Evolutionary conservation across 2,329 filamentous ascomycete species (phyloP), one percentile per base, ranked within the genome.

Genomic region (Aphanocladium album): DNA sequence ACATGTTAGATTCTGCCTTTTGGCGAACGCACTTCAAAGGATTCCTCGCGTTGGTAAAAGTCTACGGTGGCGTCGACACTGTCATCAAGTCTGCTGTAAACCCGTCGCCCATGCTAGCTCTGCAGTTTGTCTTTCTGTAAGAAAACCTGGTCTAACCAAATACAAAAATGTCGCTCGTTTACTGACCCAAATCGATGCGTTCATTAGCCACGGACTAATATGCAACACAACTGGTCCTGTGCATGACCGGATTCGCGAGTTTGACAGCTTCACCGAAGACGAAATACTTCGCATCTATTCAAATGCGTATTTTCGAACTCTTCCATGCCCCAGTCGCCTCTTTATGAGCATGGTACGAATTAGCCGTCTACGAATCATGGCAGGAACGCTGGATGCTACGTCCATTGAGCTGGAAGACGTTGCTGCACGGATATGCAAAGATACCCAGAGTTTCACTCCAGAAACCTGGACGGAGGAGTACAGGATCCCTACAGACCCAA

Each of bases 111-210:
- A 25, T 39, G 5, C 14, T 49, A 12, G 54, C 30, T 21, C 17
- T 57, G 5, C 54, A 57, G 14, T 57, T 49, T 19, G 54, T 57
- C 8, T 57, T 57, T 19, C 37, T 57, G 54, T 49, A 57, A 27
- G 52, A 6, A 8, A 14, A 9, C 9, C 58, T 79, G 17, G 14
- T 3, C 39, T 25, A 11, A 14, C n/a, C 25, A 5, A n/a, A n/a
- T n/a, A n/a, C n/a, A 5, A 2, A 30, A 43, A n/a, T 1, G 19
- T 23, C 6, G 35, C 23, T 27, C 14, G 14, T 8, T 89, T 17
- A 6, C 43, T 57, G 14, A 47, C 30, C n/a, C 2, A n/a, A n/a
- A 2, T 17, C 21, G 3, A 6, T 21, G 2, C 27, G 9, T 25
- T 9, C 8, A 6, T 14, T 12, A 57, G 54, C 16, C 33, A 57